phyloP scores from a whole-genome alignment of 2,329 filamentous ascomycete species.

The Thelonectria olida region DNA sequence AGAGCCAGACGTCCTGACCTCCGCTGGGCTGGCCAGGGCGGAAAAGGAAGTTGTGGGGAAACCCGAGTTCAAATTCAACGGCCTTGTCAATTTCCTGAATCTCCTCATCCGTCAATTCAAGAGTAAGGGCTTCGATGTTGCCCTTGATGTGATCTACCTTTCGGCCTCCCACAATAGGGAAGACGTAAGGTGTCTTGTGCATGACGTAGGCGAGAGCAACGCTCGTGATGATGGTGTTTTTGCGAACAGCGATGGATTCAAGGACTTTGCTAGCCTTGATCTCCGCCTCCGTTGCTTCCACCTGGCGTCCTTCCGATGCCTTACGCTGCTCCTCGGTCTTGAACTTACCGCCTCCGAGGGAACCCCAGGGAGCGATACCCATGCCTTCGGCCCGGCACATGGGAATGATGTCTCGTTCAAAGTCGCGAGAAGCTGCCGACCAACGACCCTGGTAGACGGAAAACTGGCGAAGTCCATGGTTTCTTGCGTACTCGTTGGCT shows the following conservation, averaged over 20 bases:
- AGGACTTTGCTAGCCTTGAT: slow-evolving; percentile 56
- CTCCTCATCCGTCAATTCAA: slow-evolving; percentile 68
- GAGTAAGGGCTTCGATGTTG: slow-evolving; percentile 73
- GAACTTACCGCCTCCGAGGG: slow-evolving; percentile 60
- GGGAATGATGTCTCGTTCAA: slow-evolving; percentile 55
- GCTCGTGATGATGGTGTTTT: slow-evolving; percentile 55
- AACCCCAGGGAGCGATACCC: slow-evolving; percentile 69
- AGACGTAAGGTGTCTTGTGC: slow-evolving; percentile 76
- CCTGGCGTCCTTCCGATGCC: slow-evolving; percentile 48
- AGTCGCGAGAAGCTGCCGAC: slow-evolving; percentile 50
- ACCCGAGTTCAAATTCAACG: slow-evolving; percentile 70
- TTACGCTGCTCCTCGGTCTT: slow-evolving; percentile 50
- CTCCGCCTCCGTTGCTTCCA: slow-evolving; percentile 61
- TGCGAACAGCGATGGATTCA: slow-evolving; percentile 59
- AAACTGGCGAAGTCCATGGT: slow-evolving; percentile 76
- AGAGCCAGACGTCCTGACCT: slow-evolving; percentile 53
- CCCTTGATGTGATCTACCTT: slow-evolving; percentile 74
- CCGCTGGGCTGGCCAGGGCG: slow-evolving; percentile 48
- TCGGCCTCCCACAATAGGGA: slow-evolving; percentile 76
- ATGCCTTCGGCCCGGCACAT: slow-evolving; percentile 55
- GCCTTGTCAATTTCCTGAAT: slow-evolving; percentile 73
- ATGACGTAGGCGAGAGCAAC: slow-evolving; percentile 77
- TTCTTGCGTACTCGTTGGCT: slow-evolving; percentile 74
- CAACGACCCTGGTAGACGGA: slow-evolving; percentile 57
- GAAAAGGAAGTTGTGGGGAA: slow-evolving; percentile 70